phyloP scores from a whole-genome alignment of 805 yeast genomes.

The Metschnikowia lochheadii region DNA sequence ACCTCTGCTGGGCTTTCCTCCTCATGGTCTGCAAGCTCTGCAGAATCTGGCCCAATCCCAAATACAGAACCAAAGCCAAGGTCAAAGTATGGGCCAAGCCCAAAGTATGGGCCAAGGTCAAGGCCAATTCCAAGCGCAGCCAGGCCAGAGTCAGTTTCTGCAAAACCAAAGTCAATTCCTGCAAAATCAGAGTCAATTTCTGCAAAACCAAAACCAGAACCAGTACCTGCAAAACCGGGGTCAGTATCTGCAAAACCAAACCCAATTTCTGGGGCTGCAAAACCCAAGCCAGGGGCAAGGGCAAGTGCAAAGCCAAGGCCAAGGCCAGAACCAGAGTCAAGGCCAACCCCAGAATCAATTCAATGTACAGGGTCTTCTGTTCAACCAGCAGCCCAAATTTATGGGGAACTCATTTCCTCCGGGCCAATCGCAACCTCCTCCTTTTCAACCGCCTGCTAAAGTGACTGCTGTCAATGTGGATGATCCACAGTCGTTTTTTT shows the following conservation, averaged over 20 bases:
- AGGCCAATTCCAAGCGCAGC: too few relatives aligned
- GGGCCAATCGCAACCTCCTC: conserved; percentile 20
- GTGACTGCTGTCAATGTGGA: conserved; percentile 28
- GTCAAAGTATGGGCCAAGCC: too few relatives aligned
- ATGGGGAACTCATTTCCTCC: conserved; percentile 14
- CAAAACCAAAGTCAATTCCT: too few relatives aligned
- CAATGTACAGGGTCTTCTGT: conserved; percentile 19
- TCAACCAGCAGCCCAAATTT: conserved; percentile 20
- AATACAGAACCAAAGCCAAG: too few relatives aligned
- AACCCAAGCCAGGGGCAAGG: conserved; percentile 11
- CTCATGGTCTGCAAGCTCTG: conserved; percentile 18
- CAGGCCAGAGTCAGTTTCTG: too few relatives aligned
- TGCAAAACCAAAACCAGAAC: conserved; percentile 22
- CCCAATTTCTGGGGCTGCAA: conserved; percentile 4
- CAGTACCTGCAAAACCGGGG: neutral
- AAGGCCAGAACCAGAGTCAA: conserved; percentile 5
- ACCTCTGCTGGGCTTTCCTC: conserved; percentile 25
- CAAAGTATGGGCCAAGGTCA: too few relatives aligned
- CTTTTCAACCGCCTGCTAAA: conserved; percentile 25
- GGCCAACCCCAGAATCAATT: conserved; percentile 10
- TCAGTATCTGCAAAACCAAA: conserved; percentile 11
- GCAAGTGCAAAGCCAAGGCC: conserved; percentile 10
- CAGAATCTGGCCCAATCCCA: conserved; percentile 7
- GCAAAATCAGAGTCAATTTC: neutral
- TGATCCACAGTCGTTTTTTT: conserved; percentile 45